Base-by-base conservation (phyloP, 192 early-diverging fungal species). In the Coemansia sp. region DNA sequence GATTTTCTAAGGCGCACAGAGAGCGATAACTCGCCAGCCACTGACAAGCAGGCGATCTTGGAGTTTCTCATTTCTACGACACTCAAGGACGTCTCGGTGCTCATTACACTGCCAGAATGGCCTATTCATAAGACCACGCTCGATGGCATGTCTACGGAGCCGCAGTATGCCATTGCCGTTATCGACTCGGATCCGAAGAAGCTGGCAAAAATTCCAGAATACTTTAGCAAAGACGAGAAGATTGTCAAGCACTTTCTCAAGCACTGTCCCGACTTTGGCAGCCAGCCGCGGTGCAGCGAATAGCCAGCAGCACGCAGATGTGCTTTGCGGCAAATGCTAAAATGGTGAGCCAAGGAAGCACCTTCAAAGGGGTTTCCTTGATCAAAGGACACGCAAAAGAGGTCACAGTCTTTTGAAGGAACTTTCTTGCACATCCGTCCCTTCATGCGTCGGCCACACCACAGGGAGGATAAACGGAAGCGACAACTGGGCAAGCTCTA, bases 101-200 rank as follows among this genome's bases (percentile, higher is more conserved):
- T 94, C 37, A 79, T 92, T 48, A 50, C 36, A 18, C 13, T 83
- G 20, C 31, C 73, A 31, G 31, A 43, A 9, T 73, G 71, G 46
- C 69, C 70, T 20, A 16, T 16, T 33, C 26, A 26, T 3, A 33
- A 18, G 24, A 28, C 26, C 16, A 7, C 51, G 51, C 16, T 33
- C 2, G 51, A 33, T 2, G 26, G 51, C 16, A 13, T 28, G 28
- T 31, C 26, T 26, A 31, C 3, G 8, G 51, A 31, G 21, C 26
- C 48, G 8, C 43, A 36, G 4, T 77, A 77, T 40, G 56, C 50
- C 6, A 66, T 91, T 35, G 82, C 71, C 4, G 67, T 89, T 24
- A 77, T 94, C 8, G 92, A 94, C 69, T 70, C 91, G 21, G 92
- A 94, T 66, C 85, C 88, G 9, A 94, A 92, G 60, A 75, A 81